Conservation (phyloP, 164 flowering plant genomes). For the Litsea cubeba region DNA sequence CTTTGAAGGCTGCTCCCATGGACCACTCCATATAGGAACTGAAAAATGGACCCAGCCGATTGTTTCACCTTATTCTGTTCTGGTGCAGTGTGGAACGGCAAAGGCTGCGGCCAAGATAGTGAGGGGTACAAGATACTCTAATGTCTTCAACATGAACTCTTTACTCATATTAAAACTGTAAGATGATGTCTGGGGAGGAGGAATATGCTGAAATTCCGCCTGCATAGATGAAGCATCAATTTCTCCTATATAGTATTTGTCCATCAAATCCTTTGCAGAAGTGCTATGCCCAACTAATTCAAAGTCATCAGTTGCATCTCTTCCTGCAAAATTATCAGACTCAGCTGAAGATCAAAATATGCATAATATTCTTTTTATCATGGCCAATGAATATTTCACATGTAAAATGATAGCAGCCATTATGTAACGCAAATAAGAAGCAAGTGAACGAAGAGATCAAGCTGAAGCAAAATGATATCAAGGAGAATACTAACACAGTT, state of each 20-base stretch:
- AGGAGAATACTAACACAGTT: background rate
- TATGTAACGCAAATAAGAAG: background rate
- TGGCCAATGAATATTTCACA: background rate
- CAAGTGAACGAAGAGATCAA: background rate
- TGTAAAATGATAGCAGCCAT: background rate
- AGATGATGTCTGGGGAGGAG: conserved; percentile 33
- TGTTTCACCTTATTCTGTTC: conserved; percentile 38
- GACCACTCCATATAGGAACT: background rate
- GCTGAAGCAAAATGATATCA: background rate
- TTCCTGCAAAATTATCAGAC: conserved; percentile 44
- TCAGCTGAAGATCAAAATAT: background rate
- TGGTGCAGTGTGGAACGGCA: conserved; percentile 62
- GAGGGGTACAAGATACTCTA: conserved; percentile 81
- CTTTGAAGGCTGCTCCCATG: background rate
- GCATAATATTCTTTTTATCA: too few relatives aligned
- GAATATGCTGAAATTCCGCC: conserved; percentile 33
- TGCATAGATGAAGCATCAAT: conserved; percentile 69
- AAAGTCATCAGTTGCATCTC: conserved; percentile 89
- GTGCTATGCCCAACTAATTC: conserved; percentile 95
- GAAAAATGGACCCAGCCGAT: background rate
- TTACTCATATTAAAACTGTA: conserved; percentile 53
- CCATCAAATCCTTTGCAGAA: conserved; percentile 73
- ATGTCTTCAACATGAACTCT: conserved; percentile 60
- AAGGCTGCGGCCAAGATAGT: conserved; percentile 79
- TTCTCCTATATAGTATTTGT: conserved; percentile 66